Percentiles rank a stretch among this genome's conserved stretches.
Evolutionary conservation across 2,329 filamentous ascomycete species (phyloP).

Genomic region (Amesomyces nigricolor): DNA sequence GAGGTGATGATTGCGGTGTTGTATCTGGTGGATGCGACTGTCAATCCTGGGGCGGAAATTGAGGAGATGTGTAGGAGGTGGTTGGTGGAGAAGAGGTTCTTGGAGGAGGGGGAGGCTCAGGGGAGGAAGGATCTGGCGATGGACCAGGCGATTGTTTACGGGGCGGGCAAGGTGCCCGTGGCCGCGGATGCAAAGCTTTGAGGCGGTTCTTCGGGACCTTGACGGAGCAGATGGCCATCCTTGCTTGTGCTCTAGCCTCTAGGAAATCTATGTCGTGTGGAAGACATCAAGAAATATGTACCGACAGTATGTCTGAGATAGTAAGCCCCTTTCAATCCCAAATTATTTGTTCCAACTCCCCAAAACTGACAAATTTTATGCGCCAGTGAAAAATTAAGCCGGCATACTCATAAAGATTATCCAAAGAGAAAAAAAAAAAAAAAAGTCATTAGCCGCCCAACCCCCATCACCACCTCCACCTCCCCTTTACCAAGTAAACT

Average conservation of each 20-base stretch:
- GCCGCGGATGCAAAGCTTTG: slow-evolving; percentile 10
- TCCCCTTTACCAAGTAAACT: slow-evolving; percentile 48
- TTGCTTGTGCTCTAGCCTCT: too few species aligned
- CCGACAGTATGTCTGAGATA: too few species aligned
- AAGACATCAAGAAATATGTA: too few species aligned
- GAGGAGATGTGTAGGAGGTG: slow-evolving; percentile 39
- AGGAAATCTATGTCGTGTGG: too few species aligned
- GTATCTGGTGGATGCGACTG: slow-evolving; percentile 37
- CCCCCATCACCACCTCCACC: background rate
- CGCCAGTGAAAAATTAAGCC: background rate
- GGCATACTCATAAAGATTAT: background rate
- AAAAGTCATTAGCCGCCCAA: background rate
- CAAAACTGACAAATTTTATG: background rate
- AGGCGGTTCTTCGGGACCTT: background rate
- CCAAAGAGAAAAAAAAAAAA: background rate
- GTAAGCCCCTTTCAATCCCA: too few species aligned
- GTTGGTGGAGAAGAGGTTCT: slow-evolving; percentile 30
- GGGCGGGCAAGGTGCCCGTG: slow-evolving; percentile 6
- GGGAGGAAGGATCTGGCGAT: slow-evolving; percentile 16
- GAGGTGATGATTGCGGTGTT: slow-evolving; percentile 42
- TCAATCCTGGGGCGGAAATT: slow-evolving; percentile 34
- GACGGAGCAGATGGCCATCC: too few species aligned
- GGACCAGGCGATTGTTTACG: slow-evolving; percentile 28
- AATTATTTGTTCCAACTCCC: background rate
- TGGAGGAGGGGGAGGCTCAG: background rate